Base-by-base conservation (phyloP, 805 yeast species). In the Isabelozyma pseudorhagii region DNA sequence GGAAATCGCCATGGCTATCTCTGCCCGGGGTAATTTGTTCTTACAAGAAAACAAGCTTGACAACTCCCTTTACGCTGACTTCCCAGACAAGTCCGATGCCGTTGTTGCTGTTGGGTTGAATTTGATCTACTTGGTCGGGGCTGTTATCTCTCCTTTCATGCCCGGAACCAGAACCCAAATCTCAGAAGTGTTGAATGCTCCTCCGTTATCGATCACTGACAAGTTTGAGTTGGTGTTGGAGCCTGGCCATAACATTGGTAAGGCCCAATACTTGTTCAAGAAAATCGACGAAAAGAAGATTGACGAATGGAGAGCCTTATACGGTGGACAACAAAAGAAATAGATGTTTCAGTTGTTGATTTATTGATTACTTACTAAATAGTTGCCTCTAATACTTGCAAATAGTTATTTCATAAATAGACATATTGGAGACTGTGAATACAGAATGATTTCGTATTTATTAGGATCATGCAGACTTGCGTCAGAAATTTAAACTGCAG, bases 11-110 rank as follows among this genome's bases (percentile, higher is more conserved):
- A 91, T 94, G 97, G 78, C 88, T 31, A 75, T 94, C 50, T 87
- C 97, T 50, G 83, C 96, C 17, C 84, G 97, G 61, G 99, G 99
- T 70, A 94, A 94, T 73, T 87, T 79, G 68, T 94, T 93, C 79
- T 80, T 94, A 67, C 99, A 94, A 74, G 99, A 93, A 46, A 91
- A 92, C 75, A 92, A 92, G 73, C 80, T 94, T 61, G 98, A 93
- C 70, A 94, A 94, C 78, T 77, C 88, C 8, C 77, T 92, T 56
- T 89, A 84, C 69, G 81, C 83, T 49, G 82, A 89, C 62, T 66
- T 72, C 45, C 96, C 97, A 42, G 89, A 80, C 34, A 83, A 82
- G 61, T 82, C 96, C 11, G 97, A 91, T 63, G 96, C 97, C 3
- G 96, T 93, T 46, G 88, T 94, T 49, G 96, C 89, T 55, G 87